Conservation (phyloP, 495 filamentous ascomycete species). For the Aspergillus saccharolyticus region DNA sequence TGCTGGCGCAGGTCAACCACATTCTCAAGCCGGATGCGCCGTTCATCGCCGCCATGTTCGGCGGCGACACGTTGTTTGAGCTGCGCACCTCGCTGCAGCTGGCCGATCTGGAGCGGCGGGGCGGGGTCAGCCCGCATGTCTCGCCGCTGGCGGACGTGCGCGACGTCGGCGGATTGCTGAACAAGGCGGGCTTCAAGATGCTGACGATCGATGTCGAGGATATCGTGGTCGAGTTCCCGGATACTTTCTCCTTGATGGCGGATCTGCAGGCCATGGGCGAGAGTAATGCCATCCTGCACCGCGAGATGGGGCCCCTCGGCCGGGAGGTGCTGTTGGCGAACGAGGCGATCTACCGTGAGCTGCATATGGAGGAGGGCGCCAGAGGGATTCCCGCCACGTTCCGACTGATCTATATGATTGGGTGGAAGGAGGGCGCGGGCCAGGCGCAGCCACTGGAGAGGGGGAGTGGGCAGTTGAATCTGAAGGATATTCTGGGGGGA, state of each 20-base stretch:
- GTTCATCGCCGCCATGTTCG: constrained; percentile 93
- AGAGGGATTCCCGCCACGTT: constrained; percentile 84
- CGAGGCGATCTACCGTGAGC: constrained; percentile 79
- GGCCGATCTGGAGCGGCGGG: constrained; percentile 80
- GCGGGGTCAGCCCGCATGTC: constrained; percentile 81
- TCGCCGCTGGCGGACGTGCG: constrained; percentile 88
- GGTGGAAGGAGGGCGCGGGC: constrained; percentile 82
- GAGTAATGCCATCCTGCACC: constrained; percentile 76
- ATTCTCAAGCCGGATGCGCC: constrained; percentile 86
- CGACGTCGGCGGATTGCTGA: constrained; percentile 84
- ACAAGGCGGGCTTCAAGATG: constrained; percentile 87
- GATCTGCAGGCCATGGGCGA: constrained; percentile 96
- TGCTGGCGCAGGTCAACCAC: constrained; percentile 73
- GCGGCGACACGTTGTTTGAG: constrained; percentile 91
- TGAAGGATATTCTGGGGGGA: constrained; percentile 76
- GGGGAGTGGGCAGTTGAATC: constrained; percentile 74
- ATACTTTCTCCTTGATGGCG: constrained; percentile 83
- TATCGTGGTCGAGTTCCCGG: constrained; percentile 92
- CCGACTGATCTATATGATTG: constrained; percentile 92
- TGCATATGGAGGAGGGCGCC: constrained; percentile 68
- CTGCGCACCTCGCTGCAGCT: constrained; percentile 91
- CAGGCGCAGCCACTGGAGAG: constrained; percentile 75
- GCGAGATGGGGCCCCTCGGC: constrained; percentile 67
- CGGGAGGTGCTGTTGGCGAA: constrained; percentile 83
- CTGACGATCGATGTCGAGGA: constrained; percentile 97